These are phyloP conservation scores for Colletotrichum salicis DNA, from an alignment of 2,329 filamentous ascomycete species.

Conservation along the genomic window DNA sequence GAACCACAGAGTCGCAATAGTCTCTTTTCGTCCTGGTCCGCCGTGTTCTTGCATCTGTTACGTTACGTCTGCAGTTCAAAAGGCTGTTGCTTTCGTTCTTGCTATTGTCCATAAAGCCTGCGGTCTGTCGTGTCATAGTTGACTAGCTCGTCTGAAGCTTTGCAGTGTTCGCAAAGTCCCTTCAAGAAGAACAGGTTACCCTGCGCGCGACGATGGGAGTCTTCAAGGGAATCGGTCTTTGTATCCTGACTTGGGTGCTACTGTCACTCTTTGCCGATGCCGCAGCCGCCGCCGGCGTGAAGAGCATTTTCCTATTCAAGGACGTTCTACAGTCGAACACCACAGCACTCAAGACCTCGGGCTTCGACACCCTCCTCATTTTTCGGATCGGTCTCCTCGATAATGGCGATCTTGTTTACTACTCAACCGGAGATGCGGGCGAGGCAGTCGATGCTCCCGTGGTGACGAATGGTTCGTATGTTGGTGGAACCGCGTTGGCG, in stretches of 20 bases:
- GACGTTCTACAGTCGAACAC: slow-evolving; percentile 58
- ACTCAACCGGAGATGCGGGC: slow-evolving; percentile 53
- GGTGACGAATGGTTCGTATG: slow-evolving; percentile 51
- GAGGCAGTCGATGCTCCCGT: slow-evolving; percentile 48
- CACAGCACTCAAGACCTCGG: slow-evolving; percentile 50
- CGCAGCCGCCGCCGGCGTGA: not conserved
- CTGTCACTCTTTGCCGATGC: not conserved
- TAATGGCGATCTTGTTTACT: slow-evolving; percentile 57
- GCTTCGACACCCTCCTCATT: slow-evolving; percentile 56
- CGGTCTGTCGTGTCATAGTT: too few relatives aligned
- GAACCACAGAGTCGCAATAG: not conserved
- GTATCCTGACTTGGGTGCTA: not conserved
- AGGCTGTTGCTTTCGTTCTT: not conserved
- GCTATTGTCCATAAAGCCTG: not conserved
- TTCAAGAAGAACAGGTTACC: not conserved
- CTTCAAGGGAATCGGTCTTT: not conserved
- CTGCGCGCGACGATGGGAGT: not conserved
- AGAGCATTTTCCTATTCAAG: slow-evolving; percentile 52
- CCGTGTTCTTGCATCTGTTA: not conserved
- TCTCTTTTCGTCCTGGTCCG: not conserved
- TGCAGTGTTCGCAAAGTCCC: not conserved
- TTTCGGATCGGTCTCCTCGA: slow-evolving; percentile 55
- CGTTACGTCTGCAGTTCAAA: not conserved
- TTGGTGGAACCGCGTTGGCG: slow-evolving; percentile 59
- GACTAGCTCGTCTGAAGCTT: not conserved